Conservation (phyloP, 305 asterid species). For the Fraxinus nigra region DNA sequence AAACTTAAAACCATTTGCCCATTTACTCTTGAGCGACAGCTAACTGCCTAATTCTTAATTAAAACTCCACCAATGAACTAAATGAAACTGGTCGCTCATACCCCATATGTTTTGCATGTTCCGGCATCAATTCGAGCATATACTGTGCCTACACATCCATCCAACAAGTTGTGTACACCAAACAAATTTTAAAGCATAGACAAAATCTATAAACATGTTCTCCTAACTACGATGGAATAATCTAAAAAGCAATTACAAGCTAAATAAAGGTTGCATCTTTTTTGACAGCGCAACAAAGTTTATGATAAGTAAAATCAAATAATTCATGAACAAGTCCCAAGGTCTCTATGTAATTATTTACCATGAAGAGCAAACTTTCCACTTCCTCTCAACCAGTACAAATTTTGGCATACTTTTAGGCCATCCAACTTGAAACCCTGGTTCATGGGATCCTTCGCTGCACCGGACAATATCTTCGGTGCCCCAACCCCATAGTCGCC, state of each 20-base stretch:
- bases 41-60: neutral
- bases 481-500: conserved; percentile 89
- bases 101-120: neutral
- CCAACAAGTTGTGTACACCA: conserved; percentile 2
- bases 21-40: conserved; percentile 1
- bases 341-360: conserved; percentile 11
- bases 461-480: conserved; percentile 51
- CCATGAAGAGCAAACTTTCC: conserved; percentile 86
- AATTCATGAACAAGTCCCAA: neutral
- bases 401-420: conserved; percentile 63
- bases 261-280: neutral
- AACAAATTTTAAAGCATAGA: neutral
- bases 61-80: neutral
- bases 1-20: conserved; percentile 5
- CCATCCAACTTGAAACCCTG: conserved; percentile 98
- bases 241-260: neutral
- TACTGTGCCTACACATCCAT: neutral
- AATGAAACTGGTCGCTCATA: conserved; percentile 4
- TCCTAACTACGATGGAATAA: neutral
- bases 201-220: neutral
- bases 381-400: conserved; percentile 90
- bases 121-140: neutral
- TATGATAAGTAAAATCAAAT: neutral
- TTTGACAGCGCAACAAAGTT: neutral
- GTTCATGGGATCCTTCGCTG: conserved; percentile 61